Evolutionary conservation across 2,329 filamentous ascomycete genomes (phyloP), one percentile per base, ranked within the genome.

Genomic region (Paecilomyces formosus): DNA sequence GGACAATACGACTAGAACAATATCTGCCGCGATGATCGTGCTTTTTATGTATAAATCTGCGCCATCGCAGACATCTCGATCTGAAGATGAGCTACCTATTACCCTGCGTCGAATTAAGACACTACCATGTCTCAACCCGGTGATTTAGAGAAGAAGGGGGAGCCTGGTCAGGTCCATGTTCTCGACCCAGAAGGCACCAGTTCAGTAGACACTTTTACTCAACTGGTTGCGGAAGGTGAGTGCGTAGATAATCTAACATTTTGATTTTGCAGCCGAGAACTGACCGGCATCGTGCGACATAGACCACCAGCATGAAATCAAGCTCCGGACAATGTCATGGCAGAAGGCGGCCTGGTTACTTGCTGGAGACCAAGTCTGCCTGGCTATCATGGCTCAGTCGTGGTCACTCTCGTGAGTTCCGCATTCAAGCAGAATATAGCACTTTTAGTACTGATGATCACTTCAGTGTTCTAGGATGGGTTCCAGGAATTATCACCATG

Each of bases 241-340:
- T 7, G n/a, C 13, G n/a, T 18, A 6, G 7, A 5, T 53, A 51
- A 55, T 58, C 30, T 13, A 33, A n/a, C 4, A 15, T 50, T 24
- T 6, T 18, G 49, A 21, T 21, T 31, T 15, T 26, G 21, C 31
- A 55, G 51, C 33, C 26, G 35, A n/a, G 53, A 50, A n/a, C 13
- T 53, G 52, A 18, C 51, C 28, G 9, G 22, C 51, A 22, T 60
- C 53, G 21, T 53, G 11, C 28, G 26, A 54, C 18, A n/a, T 56
- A 73, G 78, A 79, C 62, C 76, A 78, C 61, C 61, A 68, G 53
- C 78, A 80, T 72, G 79, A 81, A 3, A 82, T 82, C 69, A 76
- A 79, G 63, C 75, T 82, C 12, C 74, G 79, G n/a, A 81, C 78
- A 0, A 81, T 81, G 79, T 75, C 78, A 31, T 82, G 79, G 79